Base-by-base conservation (phyloP, 2,329 filamentous ascomycete genomes). In the Ophiocordyceps robertsii region DNA sequence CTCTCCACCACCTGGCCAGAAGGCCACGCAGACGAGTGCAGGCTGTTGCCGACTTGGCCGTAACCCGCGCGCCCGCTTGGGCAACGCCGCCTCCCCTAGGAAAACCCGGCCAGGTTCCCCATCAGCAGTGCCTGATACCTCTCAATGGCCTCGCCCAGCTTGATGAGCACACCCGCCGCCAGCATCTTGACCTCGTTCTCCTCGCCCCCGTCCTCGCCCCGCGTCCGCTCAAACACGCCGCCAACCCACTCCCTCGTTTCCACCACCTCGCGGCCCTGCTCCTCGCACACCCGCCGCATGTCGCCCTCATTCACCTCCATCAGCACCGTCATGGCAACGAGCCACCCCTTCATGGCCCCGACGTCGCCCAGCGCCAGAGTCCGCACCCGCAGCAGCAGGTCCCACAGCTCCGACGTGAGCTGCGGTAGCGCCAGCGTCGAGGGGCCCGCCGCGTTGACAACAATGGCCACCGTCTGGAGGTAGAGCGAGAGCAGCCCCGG, bases 171-270 rank as follows among this genome's bases (percentile, higher is more conserved):
- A 0, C 80, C 84, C 0, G 86, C 86, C 5, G 84, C 82, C 53
- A 92, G 56, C 65, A 80, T 84, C 65, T 87, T 82, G 29, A 90
- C 77, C 47, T 82, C 79, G 45, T 84, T 84, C 57, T 92, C 86
- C 56, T 95, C 82, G 32, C 68, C 64, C 17, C 69, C 66, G 40
- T 69, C 69, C 0, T 66, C 66, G 0, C 72, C 72, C 29, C 67
- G 63, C 8, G 65, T 67, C 30, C 67, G 67, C 46, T 82, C 76
- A 60, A 95, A 93, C 2, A 95, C 73, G 43, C 70, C 69, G 37
- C 78, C 73, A 2, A 85, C 83, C 92, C 92, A 98, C 54, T 87
- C 84, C 53, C 85, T 77, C 46, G 86, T 84, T 69, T 96, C 90
- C 41, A 94, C 71, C 19, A 96, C 66, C 58, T 90, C 80, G 43